phyloP scores from a whole-genome alignment of 2,329 filamentous ascomycete genomes.

The Emergomyces orientalis region DNA sequence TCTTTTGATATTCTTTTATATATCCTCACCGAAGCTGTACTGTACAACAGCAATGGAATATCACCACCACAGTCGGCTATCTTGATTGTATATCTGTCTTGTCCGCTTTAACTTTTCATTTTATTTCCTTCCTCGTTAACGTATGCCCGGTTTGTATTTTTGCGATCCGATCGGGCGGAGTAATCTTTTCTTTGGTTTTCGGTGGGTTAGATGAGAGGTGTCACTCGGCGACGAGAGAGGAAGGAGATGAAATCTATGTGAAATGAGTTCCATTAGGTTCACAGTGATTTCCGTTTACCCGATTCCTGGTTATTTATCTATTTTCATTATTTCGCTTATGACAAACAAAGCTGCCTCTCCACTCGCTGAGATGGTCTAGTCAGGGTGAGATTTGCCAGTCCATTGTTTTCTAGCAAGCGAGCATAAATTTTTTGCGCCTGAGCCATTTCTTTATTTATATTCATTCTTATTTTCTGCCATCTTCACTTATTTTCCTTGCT shows the following conservation, averaged over 20 bases:
- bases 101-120: neutral
- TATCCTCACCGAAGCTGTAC: conserved; percentile 12
- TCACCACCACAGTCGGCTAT: neutral
- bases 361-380: neutral
- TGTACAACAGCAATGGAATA: conserved; percentile 5
- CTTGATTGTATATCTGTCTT: neutral
- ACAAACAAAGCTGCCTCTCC: neutral
- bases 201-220: neutral
- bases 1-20: conserved; percentile 8
- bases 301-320: neutral
- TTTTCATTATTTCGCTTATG: neutral
- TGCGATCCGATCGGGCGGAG: neutral
- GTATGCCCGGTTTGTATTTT: neutral
- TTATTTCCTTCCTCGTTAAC: neutral
- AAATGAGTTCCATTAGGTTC: neutral
- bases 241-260: neutral
- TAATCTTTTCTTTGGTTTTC: neutral
- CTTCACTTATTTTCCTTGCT: neutral
- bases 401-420: neutral
- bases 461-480: neutral
- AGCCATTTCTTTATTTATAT: neutral
- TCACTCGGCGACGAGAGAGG: neutral
- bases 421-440: neutral
- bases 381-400: neutral
- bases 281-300: neutral